Conservation (phyloP, 2,329 filamentous ascomycete genomes). For the Pseudocercospora fuligena region DNA sequence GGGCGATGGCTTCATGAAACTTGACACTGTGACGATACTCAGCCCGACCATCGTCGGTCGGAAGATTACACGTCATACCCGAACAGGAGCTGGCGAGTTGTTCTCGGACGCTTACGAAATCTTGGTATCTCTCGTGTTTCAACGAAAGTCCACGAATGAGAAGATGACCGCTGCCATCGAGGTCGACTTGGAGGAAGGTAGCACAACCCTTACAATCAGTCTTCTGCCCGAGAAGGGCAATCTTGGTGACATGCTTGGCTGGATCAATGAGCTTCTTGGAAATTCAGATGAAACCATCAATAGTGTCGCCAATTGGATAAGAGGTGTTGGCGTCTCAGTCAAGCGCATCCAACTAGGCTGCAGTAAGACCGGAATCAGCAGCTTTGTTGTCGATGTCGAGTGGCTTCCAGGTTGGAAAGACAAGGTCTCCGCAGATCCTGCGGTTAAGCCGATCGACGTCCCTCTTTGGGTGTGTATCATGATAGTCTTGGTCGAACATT, state of each 20-base stretch:
- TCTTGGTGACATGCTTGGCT: neutral
- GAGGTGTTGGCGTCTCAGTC: neutral
- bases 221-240: neutral
- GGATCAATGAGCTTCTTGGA: neutral
- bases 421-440: no score
- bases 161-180: neutral
- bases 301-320: neutral
- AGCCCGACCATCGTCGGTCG: neutral
- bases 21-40: neutral
- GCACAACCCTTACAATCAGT: neutral
- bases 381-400: no score
- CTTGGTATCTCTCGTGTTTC: neutral
- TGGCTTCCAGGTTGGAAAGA: no score
- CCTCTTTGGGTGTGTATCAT: no score
- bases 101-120: neutral
- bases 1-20: neutral
- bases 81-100: neutral
- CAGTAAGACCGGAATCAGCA: no score
- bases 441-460: no score
- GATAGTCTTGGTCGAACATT: no score
- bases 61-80: neutral
- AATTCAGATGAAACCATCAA: neutral
- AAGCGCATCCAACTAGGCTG: no score
- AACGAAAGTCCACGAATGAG: neutral
- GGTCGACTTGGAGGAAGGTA: neutral